Percentiles rank a stretch among this genome's conserved stretches.
These are phyloP conservation scores for Naumovozyma baii DNA, from an alignment of 805 yeast genomes.

Conservation along the genomic window DNA sequence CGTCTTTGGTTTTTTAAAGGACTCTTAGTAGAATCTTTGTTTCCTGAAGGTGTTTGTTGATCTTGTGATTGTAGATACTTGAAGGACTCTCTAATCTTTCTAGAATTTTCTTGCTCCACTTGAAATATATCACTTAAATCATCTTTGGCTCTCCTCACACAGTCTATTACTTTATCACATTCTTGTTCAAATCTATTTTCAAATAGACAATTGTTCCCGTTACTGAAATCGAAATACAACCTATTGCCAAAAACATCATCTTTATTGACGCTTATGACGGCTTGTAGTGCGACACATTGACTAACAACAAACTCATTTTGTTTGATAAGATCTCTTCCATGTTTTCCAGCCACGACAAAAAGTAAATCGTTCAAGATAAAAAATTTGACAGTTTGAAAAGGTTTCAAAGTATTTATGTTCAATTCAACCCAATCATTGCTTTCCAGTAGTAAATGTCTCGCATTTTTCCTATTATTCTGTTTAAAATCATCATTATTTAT, in stretches of 20 bases:
- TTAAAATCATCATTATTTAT: constrained; percentile 31
- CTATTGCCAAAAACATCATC: constrained; percentile 13
- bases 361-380: constrained; percentile 71
- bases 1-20: constrained; percentile 31
- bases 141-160: constrained; percentile 51
- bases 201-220: constrained; percentile 8
- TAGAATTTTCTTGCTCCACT: constrained; percentile 38
- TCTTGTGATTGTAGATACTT: constrained; percentile 28
- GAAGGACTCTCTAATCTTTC: constrained; percentile 37
- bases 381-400: constrained; percentile 63
- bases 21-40: constrained; percentile 21
- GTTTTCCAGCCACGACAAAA: constrained; percentile 58
- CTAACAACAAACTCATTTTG: constrained; percentile 50
- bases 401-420: constrained; percentile 76
- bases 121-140: constrained; percentile 49
- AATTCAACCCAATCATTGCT: constrained; percentile 81
- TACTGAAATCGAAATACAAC: constrained; percentile 12
- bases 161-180: constrained; percentile 38
- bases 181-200: constrained; percentile 20
- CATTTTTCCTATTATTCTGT: constrained; percentile 21
- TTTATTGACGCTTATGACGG: constrained; percentile 37
- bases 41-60: constrained; percentile 28
- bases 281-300: constrained; percentile 69
- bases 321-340: constrained; percentile 10
- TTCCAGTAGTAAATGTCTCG: constrained; percentile 71